phyloP scores from a whole-genome alignment of 2,329 filamentous ascomycete genomes.

The Pseudogymnoascus sp. region DNA sequence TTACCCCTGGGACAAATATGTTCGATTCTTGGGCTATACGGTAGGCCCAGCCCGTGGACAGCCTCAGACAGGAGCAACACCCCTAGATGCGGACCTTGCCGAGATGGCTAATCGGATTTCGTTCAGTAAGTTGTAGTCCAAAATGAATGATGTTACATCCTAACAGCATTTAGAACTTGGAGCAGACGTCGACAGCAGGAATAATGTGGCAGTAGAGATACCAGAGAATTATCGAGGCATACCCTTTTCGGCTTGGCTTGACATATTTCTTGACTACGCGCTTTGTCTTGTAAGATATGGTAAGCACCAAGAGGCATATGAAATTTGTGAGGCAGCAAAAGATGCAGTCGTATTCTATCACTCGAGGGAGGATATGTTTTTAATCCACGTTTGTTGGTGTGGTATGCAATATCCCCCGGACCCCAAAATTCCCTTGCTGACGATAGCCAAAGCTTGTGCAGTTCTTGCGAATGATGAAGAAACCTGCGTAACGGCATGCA shows the following conservation, averaged over 20 bases:
- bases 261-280: constrained; percentile 83
- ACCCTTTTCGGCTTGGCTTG: constrained; percentile 76
- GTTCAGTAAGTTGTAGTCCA: constrained; percentile 17
- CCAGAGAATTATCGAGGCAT: constrained; percentile 61
- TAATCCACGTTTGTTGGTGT: constrained; percentile 72
- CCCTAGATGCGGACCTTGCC: constrained; percentile 23
- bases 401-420: constrained; percentile 38
- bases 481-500: constrained; percentile 62
- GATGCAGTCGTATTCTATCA: constrained; percentile 79
- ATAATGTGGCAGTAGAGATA: constrained; percentile 15
- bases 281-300: constrained; percentile 64
- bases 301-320: constrained; percentile 66
- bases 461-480: constrained; percentile 75
- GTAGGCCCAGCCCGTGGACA: constrained; percentile 14
- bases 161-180: constrained; percentile 22
- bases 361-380: constrained; percentile 57
- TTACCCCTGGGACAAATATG: constrained; percentile 60
- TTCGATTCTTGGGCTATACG: constrained; percentile 45
- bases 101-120: constrained; percentile 26
- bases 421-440: constrained; percentile 13
- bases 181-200: constrained; percentile 16
- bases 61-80: constrained; percentile 17
- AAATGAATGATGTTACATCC: constrained; percentile 3
- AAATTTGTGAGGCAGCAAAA: constrained; percentile 68
- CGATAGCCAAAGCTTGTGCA: constrained; percentile 58